Percentiles rank a stretch among this genome's conserved stretches.
Conservation (phyloP, 2,329 filamentous ascomycete species). For the Trichoderma atrobrunneum region DNA sequence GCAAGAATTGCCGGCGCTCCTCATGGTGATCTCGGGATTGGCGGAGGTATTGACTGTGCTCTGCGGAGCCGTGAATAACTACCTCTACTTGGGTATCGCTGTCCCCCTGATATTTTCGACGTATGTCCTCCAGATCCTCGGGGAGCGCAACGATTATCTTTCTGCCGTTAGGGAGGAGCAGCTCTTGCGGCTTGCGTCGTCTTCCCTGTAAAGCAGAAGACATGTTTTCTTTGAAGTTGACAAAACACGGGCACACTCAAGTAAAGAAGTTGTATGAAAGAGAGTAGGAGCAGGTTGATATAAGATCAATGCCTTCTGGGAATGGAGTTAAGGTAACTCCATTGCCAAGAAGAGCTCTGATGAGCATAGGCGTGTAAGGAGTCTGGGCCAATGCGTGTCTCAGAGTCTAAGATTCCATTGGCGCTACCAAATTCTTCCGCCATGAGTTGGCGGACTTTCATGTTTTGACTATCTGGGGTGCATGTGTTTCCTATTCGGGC, state of each 20-base stretch:
- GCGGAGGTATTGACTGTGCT: constrained; percentile 46
- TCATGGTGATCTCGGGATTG: constrained; percentile 54
- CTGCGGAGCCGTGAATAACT: constrained; percentile 54
- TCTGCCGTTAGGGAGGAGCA: constrained; percentile 54
- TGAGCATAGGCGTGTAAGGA: background rate
- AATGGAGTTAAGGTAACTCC: background rate
- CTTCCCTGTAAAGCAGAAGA: constrained; percentile 25
- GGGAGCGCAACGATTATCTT: constrained; percentile 56
- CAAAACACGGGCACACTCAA: background rate
- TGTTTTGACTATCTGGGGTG: background rate
- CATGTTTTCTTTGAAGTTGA: constrained; percentile 19
- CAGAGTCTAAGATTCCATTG: background rate
- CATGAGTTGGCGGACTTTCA: background rate
- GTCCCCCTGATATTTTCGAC: constrained; percentile 39
- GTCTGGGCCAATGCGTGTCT: background rate
- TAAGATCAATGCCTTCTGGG: background rate
- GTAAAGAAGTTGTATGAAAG: background rate
- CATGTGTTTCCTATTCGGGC: background rate
- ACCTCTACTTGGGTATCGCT: constrained; percentile 48
- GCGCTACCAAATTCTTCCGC: background rate
- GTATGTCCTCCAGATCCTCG: constrained; percentile 50
- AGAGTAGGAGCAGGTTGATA: background rate
- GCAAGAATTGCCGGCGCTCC: constrained; percentile 43
- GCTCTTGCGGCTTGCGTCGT: constrained; percentile 47
- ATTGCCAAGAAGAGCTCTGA: background rate